Conservation (phyloP, 2,329 filamentous ascomycete species). For the Pseudogymnoascus sp. region DNA sequence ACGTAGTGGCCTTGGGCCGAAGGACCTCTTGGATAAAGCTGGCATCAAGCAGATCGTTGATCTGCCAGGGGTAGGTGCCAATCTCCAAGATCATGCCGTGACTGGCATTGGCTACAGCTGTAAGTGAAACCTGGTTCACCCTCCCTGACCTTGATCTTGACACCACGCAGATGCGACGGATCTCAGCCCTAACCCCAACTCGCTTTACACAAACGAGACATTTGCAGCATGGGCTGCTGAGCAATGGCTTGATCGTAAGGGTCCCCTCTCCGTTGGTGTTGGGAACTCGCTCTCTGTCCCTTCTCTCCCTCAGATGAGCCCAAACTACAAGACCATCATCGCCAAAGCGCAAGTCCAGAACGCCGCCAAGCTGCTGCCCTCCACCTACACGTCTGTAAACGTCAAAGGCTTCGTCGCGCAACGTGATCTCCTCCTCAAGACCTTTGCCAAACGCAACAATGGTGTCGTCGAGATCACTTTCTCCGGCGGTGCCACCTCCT, state of each 20-base stretch:
- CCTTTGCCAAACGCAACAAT: conserved; percentile 18
- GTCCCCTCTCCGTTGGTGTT: conserved; percentile 30
- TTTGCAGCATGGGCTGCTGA: conserved; percentile 28
- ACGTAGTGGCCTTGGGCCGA: conserved; percentile 22
- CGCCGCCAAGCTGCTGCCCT: conserved; percentile 17
- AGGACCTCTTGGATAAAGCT: conserved; percentile 23
- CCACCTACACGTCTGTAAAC: background rate
- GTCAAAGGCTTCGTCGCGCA: conserved; percentile 20
- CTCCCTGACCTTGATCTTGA: background rate
- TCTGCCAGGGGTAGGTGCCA: conserved; percentile 34
- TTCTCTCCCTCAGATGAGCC: conserved; percentile 22
- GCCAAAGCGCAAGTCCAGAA: conserved; percentile 21
- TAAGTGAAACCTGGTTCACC: background rate
- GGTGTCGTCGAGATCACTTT: conserved; percentile 28
- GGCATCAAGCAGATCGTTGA: conserved; percentile 29
- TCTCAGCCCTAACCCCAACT: conserved; percentile 13
- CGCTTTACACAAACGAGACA: conserved; percentile 24
- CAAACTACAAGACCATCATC: conserved; percentile 19
- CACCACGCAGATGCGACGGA: background rate
- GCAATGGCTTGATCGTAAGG: conserved; percentile 27
- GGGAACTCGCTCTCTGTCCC: conserved; percentile 23
- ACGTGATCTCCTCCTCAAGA: conserved; percentile 18
- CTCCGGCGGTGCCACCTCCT: conserved; percentile 17
- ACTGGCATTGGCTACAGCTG: conserved; percentile 10
- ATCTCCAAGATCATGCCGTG: conserved; percentile 28